Base-by-base conservation (phyloP, 2,329 filamentous ascomycete genomes). In the Epichloe elymi region DNA sequence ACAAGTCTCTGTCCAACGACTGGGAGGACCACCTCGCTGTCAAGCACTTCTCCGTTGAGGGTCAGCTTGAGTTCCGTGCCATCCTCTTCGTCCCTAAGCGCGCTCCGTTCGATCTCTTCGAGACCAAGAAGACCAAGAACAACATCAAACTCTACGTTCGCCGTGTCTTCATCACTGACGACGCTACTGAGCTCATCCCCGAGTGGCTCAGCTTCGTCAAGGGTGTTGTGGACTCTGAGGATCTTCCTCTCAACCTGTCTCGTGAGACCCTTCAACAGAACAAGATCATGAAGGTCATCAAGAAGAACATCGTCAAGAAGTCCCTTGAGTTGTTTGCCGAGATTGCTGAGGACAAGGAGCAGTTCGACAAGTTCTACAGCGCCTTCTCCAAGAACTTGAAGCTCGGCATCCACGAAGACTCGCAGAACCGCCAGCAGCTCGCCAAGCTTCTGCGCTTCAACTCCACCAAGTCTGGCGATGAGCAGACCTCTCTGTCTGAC, bases 251-350 rank as follows among this genome's bases (percentile, higher is more conserved):
- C 73, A 98, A 98, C 84, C 75, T 98, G 78, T 97, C 93, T 67
- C 93, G 93, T 86, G 93, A 98, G 85, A 97, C 91, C 53, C 88
- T 98, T 48, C 93, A 98, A 78, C 93, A 97, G 82, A 98, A 97
- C 87, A 97, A 97, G 89, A 98, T 98, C 81, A 97, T 97, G 93
- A 97, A 97, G 86, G 93, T 97, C 73, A 97, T 97, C 83, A 95
- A 94, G 85, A 98, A 98, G 89, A 98, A 98, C 85, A 95, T 98
- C 60, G 90, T 98, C 81, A 98, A 97, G 90, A 98, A 98, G 88
- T 88, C 88, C 59, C 88, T 98, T 60, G 93, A 98, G 81, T 88
- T 98, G 71, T 98, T 98, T 86, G 82, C 83, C 66, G 93, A 98
- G 80, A 98, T 98, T 59, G 85, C 93, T 54, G 93, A 98, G 81